Evolutionary conservation across 768 basidiomycete species (phyloP).

Genomic region (Neoboletus subvelutipes): DNA sequence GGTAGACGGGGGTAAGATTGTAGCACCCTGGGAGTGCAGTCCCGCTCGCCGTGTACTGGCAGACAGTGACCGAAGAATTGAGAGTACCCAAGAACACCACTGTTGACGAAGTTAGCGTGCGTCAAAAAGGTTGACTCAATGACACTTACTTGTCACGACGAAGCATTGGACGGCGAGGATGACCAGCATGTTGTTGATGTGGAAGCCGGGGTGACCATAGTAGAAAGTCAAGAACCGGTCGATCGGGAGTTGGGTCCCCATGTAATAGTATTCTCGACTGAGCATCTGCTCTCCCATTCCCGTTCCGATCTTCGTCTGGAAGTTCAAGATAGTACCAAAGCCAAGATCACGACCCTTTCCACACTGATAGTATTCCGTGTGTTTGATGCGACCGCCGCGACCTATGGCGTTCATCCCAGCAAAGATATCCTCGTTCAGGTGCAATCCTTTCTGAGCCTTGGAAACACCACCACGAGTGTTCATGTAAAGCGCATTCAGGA

Average conservation of each 20-base stretch:
- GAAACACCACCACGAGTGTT: conserved; percentile 97
- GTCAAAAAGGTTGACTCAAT: background rate
- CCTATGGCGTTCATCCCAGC: conserved; percentile 99
- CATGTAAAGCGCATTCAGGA: conserved; percentile 98
- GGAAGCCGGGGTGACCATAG: conserved; percentile 99
- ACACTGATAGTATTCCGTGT: conserved; percentile 99
- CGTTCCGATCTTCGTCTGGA: conserved; percentile 99
- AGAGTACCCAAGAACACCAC: conserved; percentile 96
- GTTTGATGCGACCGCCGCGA: conserved; percentile 96
- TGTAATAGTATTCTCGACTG: conserved; percentile 97
- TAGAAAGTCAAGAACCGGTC: conserved; percentile 99
- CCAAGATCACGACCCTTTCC: conserved; percentile 98
- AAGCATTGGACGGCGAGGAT: conserved; percentile 96
- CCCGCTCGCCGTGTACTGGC: conserved; percentile 71
- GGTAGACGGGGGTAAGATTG: conserved; percentile 88
- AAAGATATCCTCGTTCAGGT: conserved; percentile 99
- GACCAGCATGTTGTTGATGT: conserved; percentile 99
- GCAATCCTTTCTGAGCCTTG: conserved; percentile 99
- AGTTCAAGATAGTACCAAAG: conserved; percentile 98
- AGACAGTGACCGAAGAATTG: conserved; percentile 77
- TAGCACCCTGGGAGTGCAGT: conserved; percentile 89
- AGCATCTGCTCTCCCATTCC: conserved; percentile 99
- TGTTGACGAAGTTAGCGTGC: conserved; percentile 33
- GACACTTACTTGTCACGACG: conserved; percentile 77
- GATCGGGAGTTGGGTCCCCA: conserved; percentile 96